Evolutionary conservation across 2,329 filamentous ascomycete genomes (phyloP).

Genomic region (Huntiella abstrusa): DNA sequence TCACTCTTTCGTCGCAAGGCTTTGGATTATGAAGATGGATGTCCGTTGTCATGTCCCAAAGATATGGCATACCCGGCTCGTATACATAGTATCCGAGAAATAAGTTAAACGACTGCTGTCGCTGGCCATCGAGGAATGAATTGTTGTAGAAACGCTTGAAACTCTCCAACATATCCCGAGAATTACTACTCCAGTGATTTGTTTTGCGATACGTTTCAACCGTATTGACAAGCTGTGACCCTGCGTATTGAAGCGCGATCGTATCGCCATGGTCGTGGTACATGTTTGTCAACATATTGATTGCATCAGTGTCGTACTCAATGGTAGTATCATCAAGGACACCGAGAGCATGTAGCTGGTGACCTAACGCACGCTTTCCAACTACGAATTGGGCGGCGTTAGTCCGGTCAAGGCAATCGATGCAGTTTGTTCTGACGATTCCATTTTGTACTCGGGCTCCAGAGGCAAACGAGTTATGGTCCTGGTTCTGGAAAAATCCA

Average conservation of each 20-base stretch:
- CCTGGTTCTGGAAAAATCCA: constrained; percentile 88
- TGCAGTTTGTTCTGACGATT: constrained; percentile 87
- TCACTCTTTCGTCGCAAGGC: constrained; percentile 50
- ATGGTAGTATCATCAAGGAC: constrained; percentile 63
- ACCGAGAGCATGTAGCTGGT: constrained; percentile 81
- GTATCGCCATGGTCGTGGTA: constrained; percentile 96
- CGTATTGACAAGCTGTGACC: constrained; percentile 92
- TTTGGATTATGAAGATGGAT: constrained; percentile 89
- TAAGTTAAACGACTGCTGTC: constrained; percentile 93
- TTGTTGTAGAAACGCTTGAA: constrained; percentile 99
- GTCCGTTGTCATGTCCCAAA: constrained; percentile 89
- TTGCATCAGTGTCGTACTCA: constrained; percentile 86
- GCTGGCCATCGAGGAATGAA: constrained; percentile 90
- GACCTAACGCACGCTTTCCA: constrained; percentile 77
- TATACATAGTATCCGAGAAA: constrained; percentile 95
- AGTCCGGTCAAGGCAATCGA: constrained; percentile 90
- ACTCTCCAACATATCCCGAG: constrained; percentile 95
- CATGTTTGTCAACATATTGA: constrained; percentile 96
- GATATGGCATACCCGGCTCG: constrained; percentile 69
- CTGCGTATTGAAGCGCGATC: constrained; percentile 93
- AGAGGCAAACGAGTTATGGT: constrained; percentile 38
- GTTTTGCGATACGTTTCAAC: constrained; percentile 99
- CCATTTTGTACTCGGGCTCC: constrained; percentile 63
- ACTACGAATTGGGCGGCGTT: constrained; percentile 98
- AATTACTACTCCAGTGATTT: constrained; percentile 96